These are phyloP conservation scores for Entonaema liquescens DNA, from an alignment of 495 filamentous ascomycete genomes.

Conservation along the genomic window DNA sequence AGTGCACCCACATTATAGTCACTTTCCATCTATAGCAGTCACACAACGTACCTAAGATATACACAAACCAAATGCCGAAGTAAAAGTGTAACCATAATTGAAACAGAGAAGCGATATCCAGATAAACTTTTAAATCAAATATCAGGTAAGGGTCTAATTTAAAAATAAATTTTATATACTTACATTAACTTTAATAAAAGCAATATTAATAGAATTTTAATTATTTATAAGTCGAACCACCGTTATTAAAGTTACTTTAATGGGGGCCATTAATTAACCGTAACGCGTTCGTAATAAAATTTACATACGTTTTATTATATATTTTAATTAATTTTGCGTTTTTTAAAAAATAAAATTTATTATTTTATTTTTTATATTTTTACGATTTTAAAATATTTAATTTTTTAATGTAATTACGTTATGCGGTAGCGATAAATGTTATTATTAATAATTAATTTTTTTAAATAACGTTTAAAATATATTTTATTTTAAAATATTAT, in stretches of 20 bases:
- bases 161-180: not conserved
- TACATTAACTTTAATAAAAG: not conserved
- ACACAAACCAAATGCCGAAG: not conserved
- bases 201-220: too few relatives aligned
- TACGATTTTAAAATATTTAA: too few relatives aligned
- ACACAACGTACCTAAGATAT: not conserved
- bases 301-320: not conserved
- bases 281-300: not conserved
- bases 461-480: too few relatives aligned
- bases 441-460: not conserved
- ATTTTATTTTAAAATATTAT: not conserved
- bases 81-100: not conserved
- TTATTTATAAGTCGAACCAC: not conserved
- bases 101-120: not conserved
- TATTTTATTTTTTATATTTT: not conserved
- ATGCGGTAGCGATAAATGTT: not conserved
- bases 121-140: not conserved
- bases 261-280: too few relatives aligned
- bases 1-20: not conserved
- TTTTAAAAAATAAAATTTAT: not conserved
- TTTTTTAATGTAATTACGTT: not conserved
- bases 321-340: not conserved
- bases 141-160: not conserved
- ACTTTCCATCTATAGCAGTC: not conserved
- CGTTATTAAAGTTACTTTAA: not conserved